Conservation (phyloP, 2,329 filamentous ascomycete species). For the Aspergillus sp. region DNA sequence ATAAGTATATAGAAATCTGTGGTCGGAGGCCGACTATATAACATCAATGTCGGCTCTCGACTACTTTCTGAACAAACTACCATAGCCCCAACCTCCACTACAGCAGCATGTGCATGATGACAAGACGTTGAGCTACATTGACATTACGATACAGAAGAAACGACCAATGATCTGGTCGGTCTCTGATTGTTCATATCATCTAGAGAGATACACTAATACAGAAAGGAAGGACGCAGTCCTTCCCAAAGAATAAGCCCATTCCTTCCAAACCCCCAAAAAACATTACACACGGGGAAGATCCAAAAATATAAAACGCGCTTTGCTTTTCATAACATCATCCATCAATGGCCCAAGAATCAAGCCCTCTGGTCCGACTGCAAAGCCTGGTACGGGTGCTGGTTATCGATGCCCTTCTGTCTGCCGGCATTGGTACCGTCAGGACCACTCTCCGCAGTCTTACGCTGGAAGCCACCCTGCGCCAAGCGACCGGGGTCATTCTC, state of each 20-base stretch:
- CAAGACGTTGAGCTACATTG: neutral
- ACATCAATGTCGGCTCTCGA: too few species aligned
- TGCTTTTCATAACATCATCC: constrained; percentile 12
- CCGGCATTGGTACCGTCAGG: constrained; percentile 27
- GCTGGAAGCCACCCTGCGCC: constrained; percentile 45
- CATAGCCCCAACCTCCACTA: too few species aligned
- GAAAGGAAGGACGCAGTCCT: constrained; percentile 3
- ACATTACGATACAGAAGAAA: neutral
- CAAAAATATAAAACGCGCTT: constrained; percentile 4
- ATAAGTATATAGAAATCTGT: neutral
- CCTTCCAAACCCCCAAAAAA: neutral
- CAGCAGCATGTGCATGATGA: too few species aligned
- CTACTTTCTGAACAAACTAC: too few species aligned
- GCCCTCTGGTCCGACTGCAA: constrained; percentile 33
- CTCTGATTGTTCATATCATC: neutral
- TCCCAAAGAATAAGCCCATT: neutral
- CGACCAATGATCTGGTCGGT: neutral
- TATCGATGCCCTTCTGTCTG: constrained; percentile 29
- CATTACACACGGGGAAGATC: neutral
- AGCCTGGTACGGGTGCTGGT: constrained; percentile 25
- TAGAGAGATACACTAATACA: constrained; percentile 1
- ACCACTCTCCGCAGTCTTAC: constrained; percentile 31
- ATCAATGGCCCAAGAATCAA: constrained; percentile 17
- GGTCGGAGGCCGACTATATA: neutral
- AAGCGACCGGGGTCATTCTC: constrained; percentile 57